Conservation (phyloP, 768 basidiomycete species). For the Kwoniella heveanensis region DNA sequence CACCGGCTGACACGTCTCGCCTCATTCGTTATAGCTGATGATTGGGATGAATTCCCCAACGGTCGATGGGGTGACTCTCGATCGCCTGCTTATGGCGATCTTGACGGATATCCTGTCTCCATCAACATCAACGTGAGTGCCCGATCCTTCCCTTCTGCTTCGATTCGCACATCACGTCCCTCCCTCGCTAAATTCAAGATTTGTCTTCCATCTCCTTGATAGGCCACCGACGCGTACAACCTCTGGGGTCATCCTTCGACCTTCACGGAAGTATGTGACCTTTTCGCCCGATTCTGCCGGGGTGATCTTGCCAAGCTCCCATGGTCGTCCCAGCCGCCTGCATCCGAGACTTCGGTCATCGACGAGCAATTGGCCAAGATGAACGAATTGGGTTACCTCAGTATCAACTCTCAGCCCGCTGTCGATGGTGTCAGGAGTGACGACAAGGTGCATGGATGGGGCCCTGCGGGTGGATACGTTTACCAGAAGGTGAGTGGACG, state of each 20-base stretch:
- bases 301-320: conserved; percentile 53
- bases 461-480: conserved; percentile 87
- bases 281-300: conserved; percentile 56
- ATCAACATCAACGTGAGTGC: conserved; percentile 78
- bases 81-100: conserved; percentile 95
- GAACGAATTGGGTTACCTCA: conserved; percentile 89
- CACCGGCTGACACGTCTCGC: neutral
- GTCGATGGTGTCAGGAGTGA: conserved; percentile 86
- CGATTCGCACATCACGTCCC: too few relatives aligned
- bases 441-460: conserved; percentile 88
- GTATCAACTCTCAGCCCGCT: conserved; percentile 95
- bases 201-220: neutral
- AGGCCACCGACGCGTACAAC: conserved; percentile 45
- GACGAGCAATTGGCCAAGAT: conserved; percentile 61
- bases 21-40: conserved; percentile 62
- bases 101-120: conserved; percentile 93
- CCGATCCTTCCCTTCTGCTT: neutral
- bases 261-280: conserved; percentile 46
- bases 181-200: neutral
- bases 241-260: conserved; percentile 52
- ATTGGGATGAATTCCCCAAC: conserved; percentile 99
- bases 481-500: conserved; percentile 89
- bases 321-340: conserved; percentile 56
- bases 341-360: conserved; percentile 57
- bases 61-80: conserved; percentile 97